Percentiles rank a stretch among this genome's conserved stretches.
These are phyloP conservation scores for Botryosphaeria dothidea DNA, from an alignment of 2,329 filamentous ascomycete genomes.

Conservation along the genomic window DNA sequence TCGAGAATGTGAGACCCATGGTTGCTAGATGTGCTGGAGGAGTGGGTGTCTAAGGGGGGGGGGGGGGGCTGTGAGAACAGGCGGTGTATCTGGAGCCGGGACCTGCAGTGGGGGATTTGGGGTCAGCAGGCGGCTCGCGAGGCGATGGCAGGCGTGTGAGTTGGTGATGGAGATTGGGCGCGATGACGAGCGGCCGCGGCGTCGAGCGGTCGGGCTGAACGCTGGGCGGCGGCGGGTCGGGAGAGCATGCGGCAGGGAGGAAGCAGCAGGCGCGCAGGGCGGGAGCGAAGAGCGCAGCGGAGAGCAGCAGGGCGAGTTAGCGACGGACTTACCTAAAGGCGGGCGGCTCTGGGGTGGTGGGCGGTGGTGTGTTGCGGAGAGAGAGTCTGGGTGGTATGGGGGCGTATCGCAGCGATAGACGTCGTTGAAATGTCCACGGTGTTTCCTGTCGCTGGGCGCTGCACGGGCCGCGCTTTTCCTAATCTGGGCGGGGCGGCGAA, in stretches of 20 bases:
- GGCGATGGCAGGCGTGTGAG: neutral
- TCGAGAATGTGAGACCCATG: constrained; percentile 93
- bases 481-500: constrained; percentile 17
- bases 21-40: constrained; percentile 52
- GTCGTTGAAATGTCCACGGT: constrained; percentile 21
- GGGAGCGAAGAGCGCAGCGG: neutral
- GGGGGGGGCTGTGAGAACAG: constrained; percentile 13
- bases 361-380: constrained; percentile 13
- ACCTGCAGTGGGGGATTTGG: neutral
- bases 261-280: neutral
- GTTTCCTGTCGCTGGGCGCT: constrained; percentile 18
- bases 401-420: constrained; percentile 19
- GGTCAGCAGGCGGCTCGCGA: constrained; percentile 8
- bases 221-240: constrained; percentile 17
- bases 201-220: constrained; percentile 13
- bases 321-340: constrained; percentile 13
- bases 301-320: neutral
- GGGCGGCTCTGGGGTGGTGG: neutral
- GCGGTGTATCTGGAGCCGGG: constrained; percentile 17
- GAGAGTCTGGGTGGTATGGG: constrained; percentile 13
- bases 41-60: constrained; percentile 14
- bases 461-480: constrained; percentile 16
- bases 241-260: constrained; percentile 18
- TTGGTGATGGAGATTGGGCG: neutral
- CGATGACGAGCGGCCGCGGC: constrained; percentile 16